phyloP scores from a whole-genome alignment of 495 filamentous ascomycete genomes.

The Daldinia caldariorum region DNA sequence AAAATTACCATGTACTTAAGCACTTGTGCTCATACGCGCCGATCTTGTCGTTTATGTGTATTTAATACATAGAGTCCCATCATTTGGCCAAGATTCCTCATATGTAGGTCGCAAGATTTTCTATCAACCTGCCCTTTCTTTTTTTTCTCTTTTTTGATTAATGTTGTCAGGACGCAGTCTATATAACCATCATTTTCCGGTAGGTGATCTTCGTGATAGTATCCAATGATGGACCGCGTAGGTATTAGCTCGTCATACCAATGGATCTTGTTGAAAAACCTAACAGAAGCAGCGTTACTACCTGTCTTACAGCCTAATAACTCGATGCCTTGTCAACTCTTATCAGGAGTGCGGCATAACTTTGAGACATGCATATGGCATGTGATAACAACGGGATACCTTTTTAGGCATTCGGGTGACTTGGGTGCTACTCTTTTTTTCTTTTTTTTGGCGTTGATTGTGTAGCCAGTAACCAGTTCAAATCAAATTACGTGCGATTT shows the following conservation, averaged over 20 bases:
- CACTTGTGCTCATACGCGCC: neutral
- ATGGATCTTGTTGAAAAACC: neutral
- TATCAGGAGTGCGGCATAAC: constrained; percentile 23
- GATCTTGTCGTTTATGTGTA: neutral
- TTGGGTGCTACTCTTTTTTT: neutral
- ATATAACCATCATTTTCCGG: neutral
- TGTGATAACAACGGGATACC: constrained; percentile 32
- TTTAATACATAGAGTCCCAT: too few relatives aligned
- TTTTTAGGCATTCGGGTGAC: neutral
- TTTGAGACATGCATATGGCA: constrained; percentile 37
- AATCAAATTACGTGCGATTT: neutral
- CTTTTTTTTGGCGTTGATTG: too few relatives aligned
- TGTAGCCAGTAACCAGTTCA: too few relatives aligned
- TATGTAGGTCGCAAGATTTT: too few relatives aligned
- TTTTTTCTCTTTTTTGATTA: neutral
- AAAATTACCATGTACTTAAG: neutral
- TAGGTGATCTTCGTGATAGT: neutral
- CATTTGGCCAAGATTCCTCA: too few relatives aligned
- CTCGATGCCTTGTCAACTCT: constrained; percentile 17
- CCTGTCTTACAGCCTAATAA: constrained; percentile 23
- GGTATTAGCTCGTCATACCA: neutral
- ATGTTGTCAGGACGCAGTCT: neutral
- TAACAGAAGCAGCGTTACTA: constrained; percentile 2
- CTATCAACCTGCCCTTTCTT: too few relatives aligned
- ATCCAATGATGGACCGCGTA: neutral